Conservation (phyloP, 2,329 filamentous ascomycete species). For the Monosporascus sp. region DNA sequence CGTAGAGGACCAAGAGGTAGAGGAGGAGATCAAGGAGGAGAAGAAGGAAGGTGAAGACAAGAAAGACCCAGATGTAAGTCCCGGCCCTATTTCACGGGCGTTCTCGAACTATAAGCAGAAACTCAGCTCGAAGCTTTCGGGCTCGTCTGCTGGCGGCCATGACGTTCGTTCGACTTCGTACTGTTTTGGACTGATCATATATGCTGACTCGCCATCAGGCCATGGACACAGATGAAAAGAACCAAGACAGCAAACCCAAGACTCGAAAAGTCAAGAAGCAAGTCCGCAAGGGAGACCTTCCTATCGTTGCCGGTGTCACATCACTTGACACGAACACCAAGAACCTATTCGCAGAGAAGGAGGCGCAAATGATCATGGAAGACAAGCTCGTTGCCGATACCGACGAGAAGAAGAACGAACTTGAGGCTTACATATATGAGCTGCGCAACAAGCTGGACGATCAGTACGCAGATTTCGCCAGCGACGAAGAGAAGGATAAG, state of each 20-base stretch:
- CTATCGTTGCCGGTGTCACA: slow-evolving; percentile 76
- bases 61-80: slow-evolving; percentile 72
- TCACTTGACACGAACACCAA: slow-evolving; percentile 69
- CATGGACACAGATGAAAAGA: slow-evolving; percentile 76
- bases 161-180: slow-evolving; percentile 4
- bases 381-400: slow-evolving; percentile 98
- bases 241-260: slow-evolving; percentile 63
- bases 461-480: slow-evolving; percentile 82
- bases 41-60: slow-evolving; percentile 47
- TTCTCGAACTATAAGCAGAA: slow-evolving; percentile 14
- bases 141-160: slow-evolving; percentile 14
- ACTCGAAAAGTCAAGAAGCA: slow-evolving; percentile 99
- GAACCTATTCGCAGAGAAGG: slow-evolving; percentile 69
- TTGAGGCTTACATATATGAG: slow-evolving; percentile 96
- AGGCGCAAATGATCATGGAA: slow-evolving; percentile 90
- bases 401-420: slow-evolving; percentile 99
- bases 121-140: slow-evolving; percentile 15
- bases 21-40: slow-evolving; percentile 82
- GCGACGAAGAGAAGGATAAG: slow-evolving; percentile 86
- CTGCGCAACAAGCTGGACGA: slow-evolving; percentile 93
- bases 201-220: slow-evolving; percentile 46
- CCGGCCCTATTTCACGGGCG: slow-evolving; percentile 1
- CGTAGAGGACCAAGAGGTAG: slow-evolving; percentile 95
- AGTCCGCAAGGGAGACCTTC: slow-evolving; percentile 92
- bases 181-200: slow-evolving; percentile 1